Percentiles rank a stretch among this genome's conserved stretches.
phyloP scores from a whole-genome alignment of 345 rosid genomes.

The Draba incana region DNA sequence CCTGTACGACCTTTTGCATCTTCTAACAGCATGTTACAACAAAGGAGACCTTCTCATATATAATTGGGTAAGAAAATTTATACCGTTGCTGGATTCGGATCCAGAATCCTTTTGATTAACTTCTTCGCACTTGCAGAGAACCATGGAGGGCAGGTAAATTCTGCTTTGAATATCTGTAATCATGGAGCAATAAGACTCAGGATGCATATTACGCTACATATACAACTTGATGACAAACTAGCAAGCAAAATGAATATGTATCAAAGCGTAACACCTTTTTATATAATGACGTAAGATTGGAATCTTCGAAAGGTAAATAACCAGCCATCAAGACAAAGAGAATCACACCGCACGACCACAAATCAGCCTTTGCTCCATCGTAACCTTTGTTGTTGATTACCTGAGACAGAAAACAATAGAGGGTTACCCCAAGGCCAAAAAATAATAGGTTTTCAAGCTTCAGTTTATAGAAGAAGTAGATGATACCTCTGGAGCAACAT shows the following conservation, averaged over 20 bases:
- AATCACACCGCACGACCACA: slow-evolving; percentile 99
- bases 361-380: slow-evolving; percentile 95
- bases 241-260: slow-evolving; percentile 2
- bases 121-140: slow-evolving; percentile 95
- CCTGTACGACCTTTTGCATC: background rate
- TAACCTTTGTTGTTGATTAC: slow-evolving; percentile 97
- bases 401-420: slow-evolving; percentile 46
- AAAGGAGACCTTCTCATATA: slow-evolving; percentile 8
- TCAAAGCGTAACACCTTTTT: slow-evolving; percentile 60
- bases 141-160: slow-evolving; percentile 92
- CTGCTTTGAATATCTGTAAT: slow-evolving; percentile 88
- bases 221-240: background rate
- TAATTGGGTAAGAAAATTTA: slow-evolving; percentile 19
- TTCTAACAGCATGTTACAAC: slow-evolving; percentile 13
- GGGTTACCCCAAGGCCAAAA: slow-evolving; percentile 6
- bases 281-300: slow-evolving; percentile 76
- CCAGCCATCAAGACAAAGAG: slow-evolving; percentile 99
- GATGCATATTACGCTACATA: background rate
- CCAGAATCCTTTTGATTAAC: slow-evolving; percentile 84
- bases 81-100: slow-evolving; percentile 90
- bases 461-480: slow-evolving; percentile 32
- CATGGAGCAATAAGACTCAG: slow-evolving; percentile 26
- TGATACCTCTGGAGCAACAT: slow-evolving; percentile 98
- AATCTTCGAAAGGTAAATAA: slow-evolving; percentile 90
- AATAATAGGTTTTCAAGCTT: background rate